A percentile compares a stretch with the other conserved stretches of the same genome.
phyloP scores from a whole-genome alignment of 106 monocot genomes.

The Acorus calamus region DNA sequence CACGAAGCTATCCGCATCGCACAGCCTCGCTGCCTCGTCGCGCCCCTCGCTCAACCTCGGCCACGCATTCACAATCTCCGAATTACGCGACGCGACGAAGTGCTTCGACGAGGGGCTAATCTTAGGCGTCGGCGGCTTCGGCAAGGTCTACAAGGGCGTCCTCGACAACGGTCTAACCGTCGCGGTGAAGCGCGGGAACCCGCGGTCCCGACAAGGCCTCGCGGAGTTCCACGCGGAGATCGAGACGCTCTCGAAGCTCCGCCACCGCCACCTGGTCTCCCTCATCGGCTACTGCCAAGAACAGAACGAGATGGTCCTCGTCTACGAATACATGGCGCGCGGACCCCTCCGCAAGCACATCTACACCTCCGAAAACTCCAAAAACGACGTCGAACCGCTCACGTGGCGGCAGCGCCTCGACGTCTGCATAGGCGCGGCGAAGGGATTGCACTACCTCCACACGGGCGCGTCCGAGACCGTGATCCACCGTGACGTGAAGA shows the following conservation, averaged over 20 bases:
- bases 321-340: slow-evolving; percentile 61
- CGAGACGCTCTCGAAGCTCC: slow-evolving; percentile 61
- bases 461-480: slow-evolving; percentile 40
- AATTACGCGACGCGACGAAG: slow-evolving; percentile 38
- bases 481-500: slow-evolving; percentile 27
- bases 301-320: slow-evolving; percentile 58
- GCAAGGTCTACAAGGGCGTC: slow-evolving; percentile 41
- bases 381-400: slow-evolving; percentile 8
- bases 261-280: slow-evolving; percentile 62
- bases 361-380: slow-evolving; percentile 8
- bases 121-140: slow-evolving; percentile 60
- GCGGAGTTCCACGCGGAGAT: slow-evolving; percentile 75
- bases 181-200: slow-evolving; percentile 56
- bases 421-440: slow-evolving; percentile 51
- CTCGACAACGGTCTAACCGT: slow-evolving; percentile 40
- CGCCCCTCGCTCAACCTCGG: slow-evolving; percentile 21
- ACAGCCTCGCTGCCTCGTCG: too few species aligned
- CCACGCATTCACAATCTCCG: slow-evolving; percentile 30
- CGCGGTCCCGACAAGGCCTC: slow-evolving; percentile 53
- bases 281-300: slow-evolving; percentile 69
- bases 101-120: slow-evolving; percentile 49
- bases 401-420: slow-evolving; percentile 52
- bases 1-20: too few species aligned
- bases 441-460: slow-evolving; percentile 61
- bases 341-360: slow-evolving; percentile 52